Percentiles rank a stretch among this genome's conserved stretches.
These are phyloP conservation scores for Arthrobotrys megalospora DNA, from an alignment of 2,329 filamentous ascomycete genomes.

Conservation along the genomic window DNA sequence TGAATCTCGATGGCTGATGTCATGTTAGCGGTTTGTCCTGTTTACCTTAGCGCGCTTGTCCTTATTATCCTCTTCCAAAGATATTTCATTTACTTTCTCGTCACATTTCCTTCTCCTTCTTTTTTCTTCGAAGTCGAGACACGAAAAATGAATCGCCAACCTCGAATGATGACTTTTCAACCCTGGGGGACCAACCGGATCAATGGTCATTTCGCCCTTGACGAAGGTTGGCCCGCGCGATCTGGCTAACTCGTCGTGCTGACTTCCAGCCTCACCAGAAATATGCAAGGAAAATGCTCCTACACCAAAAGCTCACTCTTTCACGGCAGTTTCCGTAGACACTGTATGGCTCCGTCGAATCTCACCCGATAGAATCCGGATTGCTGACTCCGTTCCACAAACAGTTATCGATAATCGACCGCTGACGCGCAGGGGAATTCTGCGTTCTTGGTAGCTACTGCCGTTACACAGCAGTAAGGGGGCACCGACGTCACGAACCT, in stretches of 20 bases:
- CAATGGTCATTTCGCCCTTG: constrained; percentile 4
- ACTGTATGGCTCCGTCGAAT: constrained; percentile 1
- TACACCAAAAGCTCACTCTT: not conserved
- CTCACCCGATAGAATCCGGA: constrained; percentile 3
- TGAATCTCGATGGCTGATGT: constrained; percentile 19
- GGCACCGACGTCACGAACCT: not conserved
- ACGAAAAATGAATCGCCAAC: not conserved
- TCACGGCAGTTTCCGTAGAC: constrained; percentile 18
- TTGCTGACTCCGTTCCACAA: constrained; percentile 15
- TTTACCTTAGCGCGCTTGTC: constrained; percentile 19
- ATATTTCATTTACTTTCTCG: constrained; percentile 5
- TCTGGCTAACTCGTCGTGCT: constrained; percentile 1
- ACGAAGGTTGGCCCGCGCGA: constrained; percentile 9
- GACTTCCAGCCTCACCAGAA: constrained; percentile 10
- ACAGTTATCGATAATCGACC: constrained; percentile 2
- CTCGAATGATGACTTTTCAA: not conserved
- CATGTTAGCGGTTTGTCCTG: constrained; percentile 26
- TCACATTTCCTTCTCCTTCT: constrained; percentile 4
- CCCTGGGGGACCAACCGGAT: not conserved
- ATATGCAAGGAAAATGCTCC: not conserved
- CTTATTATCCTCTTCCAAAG: constrained; percentile 1
- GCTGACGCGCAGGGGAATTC: constrained; percentile 1
- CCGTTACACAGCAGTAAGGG: constrained; percentile 18
- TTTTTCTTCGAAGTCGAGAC: not conserved
- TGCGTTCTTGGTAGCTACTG: not conserved